These are phyloP conservation scores for Trichothecium sympodiale DNA, from an alignment of 2,329 filamentous ascomycete species.

Conservation along the genomic window DNA sequence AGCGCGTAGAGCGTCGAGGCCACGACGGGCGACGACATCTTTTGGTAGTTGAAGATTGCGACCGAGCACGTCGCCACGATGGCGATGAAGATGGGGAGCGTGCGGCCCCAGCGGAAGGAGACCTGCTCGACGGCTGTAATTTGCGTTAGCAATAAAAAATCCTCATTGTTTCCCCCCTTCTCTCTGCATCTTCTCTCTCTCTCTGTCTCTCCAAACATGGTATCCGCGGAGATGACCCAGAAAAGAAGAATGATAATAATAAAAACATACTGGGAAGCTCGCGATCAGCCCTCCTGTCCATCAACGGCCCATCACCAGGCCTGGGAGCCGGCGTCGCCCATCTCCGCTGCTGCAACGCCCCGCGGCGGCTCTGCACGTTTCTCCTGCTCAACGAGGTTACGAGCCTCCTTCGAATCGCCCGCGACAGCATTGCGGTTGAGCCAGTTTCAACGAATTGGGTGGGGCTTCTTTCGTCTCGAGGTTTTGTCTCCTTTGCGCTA, in stretches of 20 bases:
- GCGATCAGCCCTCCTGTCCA: slow-evolving; percentile 54
- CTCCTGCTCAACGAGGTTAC: slow-evolving; percentile 1
- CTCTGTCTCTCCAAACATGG: background rate
- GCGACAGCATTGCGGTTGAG: slow-evolving; percentile 11
- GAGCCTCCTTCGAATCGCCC: slow-evolving; percentile 8
- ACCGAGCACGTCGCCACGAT: slow-evolving; percentile 61
- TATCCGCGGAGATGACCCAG: too few relatives aligned
- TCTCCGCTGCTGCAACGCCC: slow-evolving; percentile 25
- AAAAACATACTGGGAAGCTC: slow-evolving; percentile 48
- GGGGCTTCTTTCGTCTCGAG: too few relatives aligned
- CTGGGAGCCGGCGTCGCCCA: slow-evolving; percentile 44
- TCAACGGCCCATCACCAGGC: slow-evolving; percentile 49
- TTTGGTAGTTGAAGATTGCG: slow-evolving; percentile 99
- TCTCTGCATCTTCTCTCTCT: too few relatives aligned
- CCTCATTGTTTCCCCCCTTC: background rate
- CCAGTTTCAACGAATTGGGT: too few relatives aligned
- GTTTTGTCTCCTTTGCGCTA: too few relatives aligned
- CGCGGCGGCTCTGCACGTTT: background rate
- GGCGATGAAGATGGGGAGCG: slow-evolving; percentile 69
- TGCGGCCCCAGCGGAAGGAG: slow-evolving; percentile 54
- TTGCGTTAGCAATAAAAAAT: background rate
- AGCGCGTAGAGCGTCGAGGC: slow-evolving; percentile 83
- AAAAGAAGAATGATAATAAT: too few relatives aligned
- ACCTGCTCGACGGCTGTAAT: slow-evolving; percentile 27
- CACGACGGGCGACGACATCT: slow-evolving; percentile 78